These are phyloP conservation scores for Leccinum imitatum DNA, from an alignment of 768 basidiomycete genomes.

Conservation along the genomic window DNA sequence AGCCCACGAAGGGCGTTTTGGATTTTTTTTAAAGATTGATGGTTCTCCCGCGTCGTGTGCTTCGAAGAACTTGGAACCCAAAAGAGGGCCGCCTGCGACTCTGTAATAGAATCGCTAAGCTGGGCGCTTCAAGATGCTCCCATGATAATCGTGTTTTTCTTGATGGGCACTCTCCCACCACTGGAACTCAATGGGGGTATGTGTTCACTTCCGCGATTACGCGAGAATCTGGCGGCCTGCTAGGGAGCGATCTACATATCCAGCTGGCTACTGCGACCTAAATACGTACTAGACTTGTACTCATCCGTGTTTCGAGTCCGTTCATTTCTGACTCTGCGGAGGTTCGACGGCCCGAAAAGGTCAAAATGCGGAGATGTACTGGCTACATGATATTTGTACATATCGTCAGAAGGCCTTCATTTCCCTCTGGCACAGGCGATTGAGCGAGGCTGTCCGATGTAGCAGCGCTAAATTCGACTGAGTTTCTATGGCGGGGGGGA, in stretches of 20 bases:
- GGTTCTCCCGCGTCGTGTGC: constrained; percentile 7
- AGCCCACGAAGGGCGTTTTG: neutral
- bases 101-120: neutral
- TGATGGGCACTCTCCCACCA: constrained; percentile 7
- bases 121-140: neutral
- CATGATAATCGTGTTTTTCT: constrained; percentile 3
- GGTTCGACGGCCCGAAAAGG: constrained; percentile 30
- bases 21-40: neutral
- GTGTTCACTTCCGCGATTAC: constrained; percentile 32
- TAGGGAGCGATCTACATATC: constrained; percentile 23
- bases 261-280: constrained; percentile 14
- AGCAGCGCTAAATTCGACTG: constrained; percentile 12
- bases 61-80: constrained; percentile 7
- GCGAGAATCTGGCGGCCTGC: constrained; percentile 18
- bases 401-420: constrained; percentile 20
- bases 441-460: constrained; percentile 7
- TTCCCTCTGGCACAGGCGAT: constrained; percentile 12
- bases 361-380: constrained; percentile 30
- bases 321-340: constrained; percentile 29
- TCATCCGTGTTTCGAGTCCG: constrained; percentile 22
- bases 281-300: constrained; percentile 19
- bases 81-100: neutral
- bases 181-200: constrained; percentile 7
- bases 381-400: constrained; percentile 16
- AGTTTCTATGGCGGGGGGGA: constrained; percentile 7